Percentiles rank a stretch among this genome's conserved stretches.
Evolutionary conservation across 768 basidiomycete species (phyloP).

Genomic region (Tricholoma hemisulphureum): DNA sequence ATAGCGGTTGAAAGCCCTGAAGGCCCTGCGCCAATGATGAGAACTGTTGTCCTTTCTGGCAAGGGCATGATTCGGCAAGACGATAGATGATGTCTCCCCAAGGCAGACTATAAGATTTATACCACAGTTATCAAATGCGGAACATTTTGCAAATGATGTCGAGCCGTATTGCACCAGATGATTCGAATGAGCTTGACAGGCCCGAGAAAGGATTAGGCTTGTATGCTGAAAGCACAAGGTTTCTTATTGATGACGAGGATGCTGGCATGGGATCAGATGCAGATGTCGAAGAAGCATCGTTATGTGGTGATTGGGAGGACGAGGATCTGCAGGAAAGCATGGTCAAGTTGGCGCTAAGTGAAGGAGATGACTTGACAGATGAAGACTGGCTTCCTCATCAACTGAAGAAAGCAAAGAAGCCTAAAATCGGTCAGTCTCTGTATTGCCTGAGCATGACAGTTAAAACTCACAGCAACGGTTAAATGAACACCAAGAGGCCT

Average conservation of each 20-base stretch:
- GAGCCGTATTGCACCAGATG: no score
- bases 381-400: constrained; percentile 3
- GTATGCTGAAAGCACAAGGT: background rate
- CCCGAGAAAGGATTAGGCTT: background rate
- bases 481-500: background rate
- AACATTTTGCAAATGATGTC: no score
- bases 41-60: constrained; percentile 35
- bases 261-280: background rate
- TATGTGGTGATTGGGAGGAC: background rate
- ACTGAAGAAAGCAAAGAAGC: constrained; percentile 1
- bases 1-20: constrained; percentile 46
- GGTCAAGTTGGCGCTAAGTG: background rate
- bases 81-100: no score
- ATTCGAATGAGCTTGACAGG: no score
- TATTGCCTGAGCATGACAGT: background rate
- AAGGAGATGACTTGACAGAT: constrained; percentile 1
- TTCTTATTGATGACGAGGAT: background rate
- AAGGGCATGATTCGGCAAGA: no score
- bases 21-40: constrained; percentile 53
- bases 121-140: no score
- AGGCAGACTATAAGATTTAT: no score
- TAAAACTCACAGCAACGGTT: background rate
- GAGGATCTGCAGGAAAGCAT: background rate
- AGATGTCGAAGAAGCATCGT: background rate
- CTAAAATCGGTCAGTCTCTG: background rate